phyloP scores from a whole-genome alignment of 768 basidiomycete genomes.

The Leccinellum luteum region DNA sequence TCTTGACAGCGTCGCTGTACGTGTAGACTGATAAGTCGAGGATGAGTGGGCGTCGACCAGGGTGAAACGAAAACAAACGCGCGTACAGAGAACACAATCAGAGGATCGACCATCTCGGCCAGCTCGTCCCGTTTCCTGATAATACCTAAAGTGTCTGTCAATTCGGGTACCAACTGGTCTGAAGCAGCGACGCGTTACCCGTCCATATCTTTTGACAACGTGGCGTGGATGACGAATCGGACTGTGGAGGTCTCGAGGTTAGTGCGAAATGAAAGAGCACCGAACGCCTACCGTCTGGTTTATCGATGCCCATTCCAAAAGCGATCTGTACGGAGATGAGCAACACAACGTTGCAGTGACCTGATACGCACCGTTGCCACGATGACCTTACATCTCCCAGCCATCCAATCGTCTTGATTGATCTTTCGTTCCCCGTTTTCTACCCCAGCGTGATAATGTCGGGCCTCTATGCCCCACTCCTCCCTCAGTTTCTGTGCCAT shows the following conservation, averaged over 20 bases:
- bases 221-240: slow-evolving; percentile 88
- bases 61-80: slow-evolving; percentile 5
- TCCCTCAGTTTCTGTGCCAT: slow-evolving; percentile 67
- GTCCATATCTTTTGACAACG: slow-evolving; percentile 79
- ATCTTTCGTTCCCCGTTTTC: slow-evolving; percentile 54
- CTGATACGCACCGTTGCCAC: slow-evolving; percentile 76
- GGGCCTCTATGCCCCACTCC: slow-evolving; percentile 55
- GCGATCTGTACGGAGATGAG: slow-evolving; percentile 58
- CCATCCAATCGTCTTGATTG: slow-evolving; percentile 73
- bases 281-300: slow-evolving; percentile 59
- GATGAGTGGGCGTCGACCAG: not conserved
- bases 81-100: slow-evolving; percentile 83
- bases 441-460: slow-evolving; percentile 88
- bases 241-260: slow-evolving; percentile 42
- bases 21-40: slow-evolving; percentile 52
- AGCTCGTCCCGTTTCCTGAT: slow-evolving; percentile 98
- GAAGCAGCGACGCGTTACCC: slow-evolving; percentile 47
- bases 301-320: slow-evolving; percentile 98
- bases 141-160: slow-evolving; percentile 50
- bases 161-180: not conserved
- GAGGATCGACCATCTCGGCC: slow-evolving; percentile 86
- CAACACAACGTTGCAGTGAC: not conserved
- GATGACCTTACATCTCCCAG: slow-evolving; percentile 70
- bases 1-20: slow-evolving; percentile 53
- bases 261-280: not conserved